Base-by-base conservation (phyloP, 257 asterid genomes). In the Linaria vulgaris region DNA sequence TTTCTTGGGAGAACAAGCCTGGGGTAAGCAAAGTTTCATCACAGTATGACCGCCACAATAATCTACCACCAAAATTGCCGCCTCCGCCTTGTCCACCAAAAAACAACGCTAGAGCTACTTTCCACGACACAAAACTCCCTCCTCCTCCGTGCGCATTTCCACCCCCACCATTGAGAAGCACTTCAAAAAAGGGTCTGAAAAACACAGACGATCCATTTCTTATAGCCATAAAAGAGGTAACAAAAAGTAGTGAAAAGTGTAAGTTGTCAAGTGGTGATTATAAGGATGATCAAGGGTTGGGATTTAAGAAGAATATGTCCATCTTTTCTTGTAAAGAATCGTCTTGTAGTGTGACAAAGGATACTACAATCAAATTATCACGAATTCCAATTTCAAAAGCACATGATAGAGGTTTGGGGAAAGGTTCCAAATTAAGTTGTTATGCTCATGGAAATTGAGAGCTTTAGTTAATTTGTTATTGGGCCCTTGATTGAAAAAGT, bases 1-100 rank as follows among this genome's bases (percentile, higher is more conserved):
- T 84, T 76, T 79, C 94, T 3, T 83, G 95, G 94, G 94, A 82
- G 68, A 74, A 83, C 75, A 74, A 76, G 70, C 87, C 95, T 11
- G 91, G 87, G 10, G 68, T 72, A 0, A 74, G 89, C 69, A 84
- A 86, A 83, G 63, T 50, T 6, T 63, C 62, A 7, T 21, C 69
- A 9, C 54, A 55, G 12, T 38, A 45, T 17, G 55, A 47, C 27
- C 25, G 17, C 15, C 55, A 13, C 34, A 22, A 12, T 38, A 51
- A 13, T 25, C 19, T 12, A 60, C 64, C 52, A 22, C 38, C 48
- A 9, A 57, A 31, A 20, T 12, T 65, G 17, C 70, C 70, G 22
- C 53, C 45, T 16, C 56, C 30, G 19, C 31, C 56, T 2, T 68
- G 12, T 9, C 45, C 66, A 27, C 53, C 20, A 15, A 2, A 52